phyloP scores from a whole-genome alignment of 768 basidiomycete species.

The Rickenella mellea region DNA sequence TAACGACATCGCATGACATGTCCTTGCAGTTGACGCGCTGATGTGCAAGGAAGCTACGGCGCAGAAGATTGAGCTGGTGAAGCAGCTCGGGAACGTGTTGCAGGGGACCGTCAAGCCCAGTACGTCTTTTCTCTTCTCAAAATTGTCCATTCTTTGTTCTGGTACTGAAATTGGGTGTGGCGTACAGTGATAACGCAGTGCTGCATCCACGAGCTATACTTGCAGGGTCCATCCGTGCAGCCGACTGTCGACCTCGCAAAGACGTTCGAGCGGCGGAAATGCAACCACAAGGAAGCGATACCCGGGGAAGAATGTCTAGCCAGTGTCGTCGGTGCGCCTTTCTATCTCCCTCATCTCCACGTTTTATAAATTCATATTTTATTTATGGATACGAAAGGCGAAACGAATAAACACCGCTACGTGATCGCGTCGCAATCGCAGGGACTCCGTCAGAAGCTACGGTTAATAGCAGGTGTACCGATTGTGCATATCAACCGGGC shows the following conservation, averaged over 20 bases:
- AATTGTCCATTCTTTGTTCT: not conserved
- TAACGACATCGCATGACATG: not conserved
- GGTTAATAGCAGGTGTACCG: conserved; percentile 75
- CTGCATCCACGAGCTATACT: conserved; percentile 88
- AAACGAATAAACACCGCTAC: conserved; percentile 87
- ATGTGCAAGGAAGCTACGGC: conserved; percentile 65
- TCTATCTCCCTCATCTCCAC: not conserved
- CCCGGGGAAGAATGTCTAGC: conserved; percentile 74
- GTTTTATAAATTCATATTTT: not conserved
- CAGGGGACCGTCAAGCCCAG: conserved; percentile 89
- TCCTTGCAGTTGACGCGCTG: conserved; percentile 65
- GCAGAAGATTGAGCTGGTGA: conserved; percentile 65
- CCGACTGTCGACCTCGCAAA: conserved; percentile 83
- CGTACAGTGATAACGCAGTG: conserved; percentile 97
- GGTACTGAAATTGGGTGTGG: conserved; percentile 15
- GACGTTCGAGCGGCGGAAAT: conserved; percentile 85
- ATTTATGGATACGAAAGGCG: conserved; percentile 33
- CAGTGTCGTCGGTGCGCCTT: conserved; percentile 65
- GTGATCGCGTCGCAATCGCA: conserved; percentile 79
- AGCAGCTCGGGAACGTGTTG: conserved; percentile 66
- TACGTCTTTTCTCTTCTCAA: conserved; percentile 33
- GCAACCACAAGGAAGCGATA: conserved; percentile 89
- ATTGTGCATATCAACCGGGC: conserved; percentile 86
- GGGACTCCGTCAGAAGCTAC: conserved; percentile 57
- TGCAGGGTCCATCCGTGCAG: conserved; percentile 67